Conservation (phyloP, 768 basidiomycete species). For the Serpula lacrymans region DNA sequence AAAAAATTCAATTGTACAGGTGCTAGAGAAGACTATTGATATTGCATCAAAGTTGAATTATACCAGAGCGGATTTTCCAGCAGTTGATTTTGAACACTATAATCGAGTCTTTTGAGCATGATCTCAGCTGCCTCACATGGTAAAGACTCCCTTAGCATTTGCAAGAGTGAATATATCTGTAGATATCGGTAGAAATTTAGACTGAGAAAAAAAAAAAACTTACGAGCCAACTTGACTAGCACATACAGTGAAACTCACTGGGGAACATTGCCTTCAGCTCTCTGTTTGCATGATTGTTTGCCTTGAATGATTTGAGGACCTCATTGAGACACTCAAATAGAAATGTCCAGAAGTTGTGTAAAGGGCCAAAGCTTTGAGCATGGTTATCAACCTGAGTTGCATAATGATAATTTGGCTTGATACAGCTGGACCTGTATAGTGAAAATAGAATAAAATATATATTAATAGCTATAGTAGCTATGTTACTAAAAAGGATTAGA, state of each 20-base stretch:
- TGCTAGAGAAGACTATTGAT: too few relatives aligned
- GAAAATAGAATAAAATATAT: too few relatives aligned
- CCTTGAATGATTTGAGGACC: constrained; percentile 30
- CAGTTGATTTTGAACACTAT: too few relatives aligned
- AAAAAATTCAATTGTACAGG: too few relatives aligned
- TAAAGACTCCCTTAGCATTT: neutral
- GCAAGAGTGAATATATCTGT: neutral
- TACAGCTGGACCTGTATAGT: constrained; percentile 27
- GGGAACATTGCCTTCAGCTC: constrained; percentile 27
- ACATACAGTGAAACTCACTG: constrained; percentile 23
- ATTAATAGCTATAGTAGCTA: too few relatives aligned
- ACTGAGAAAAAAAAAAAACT: too few relatives aligned
- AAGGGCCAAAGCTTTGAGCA: constrained; percentile 30
- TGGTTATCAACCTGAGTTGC: constrained; percentile 22
- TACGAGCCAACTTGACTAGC: too few relatives aligned
- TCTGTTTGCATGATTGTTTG: constrained; percentile 28
- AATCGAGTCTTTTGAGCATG: too few relatives aligned
- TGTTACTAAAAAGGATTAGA: neutral
- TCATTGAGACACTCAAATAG: constrained; percentile 33
- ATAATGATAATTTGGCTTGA: constrained; percentile 36
- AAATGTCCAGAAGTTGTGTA: constrained; percentile 36
- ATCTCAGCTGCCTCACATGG: neutral
- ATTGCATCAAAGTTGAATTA: too few relatives aligned
- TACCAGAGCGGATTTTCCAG: too few relatives aligned
- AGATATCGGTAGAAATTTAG: too few relatives aligned